Evolutionary conservation across 164 flowering plant genomes (phyloP), one percentile per base, ranked within the genome.

Genomic region (Kingdonia uniflora): DNA sequence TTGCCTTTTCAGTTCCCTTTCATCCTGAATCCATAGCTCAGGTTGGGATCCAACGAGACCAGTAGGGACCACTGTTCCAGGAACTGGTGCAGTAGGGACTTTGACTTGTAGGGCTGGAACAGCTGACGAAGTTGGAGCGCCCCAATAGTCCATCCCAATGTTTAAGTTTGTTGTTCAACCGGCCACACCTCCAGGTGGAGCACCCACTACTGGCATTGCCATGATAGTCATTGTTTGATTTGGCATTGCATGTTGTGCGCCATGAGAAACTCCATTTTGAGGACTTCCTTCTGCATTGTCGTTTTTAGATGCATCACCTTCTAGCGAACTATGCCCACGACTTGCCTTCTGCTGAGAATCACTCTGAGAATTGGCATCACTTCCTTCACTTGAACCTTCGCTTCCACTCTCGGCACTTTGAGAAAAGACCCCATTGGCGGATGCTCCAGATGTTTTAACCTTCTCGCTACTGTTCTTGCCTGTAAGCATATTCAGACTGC

Each of bases 101-200:
- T 81, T 81, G 53, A 87, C 96, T 49, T 61, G 80, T 39, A 87
- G 57, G 53, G 80, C 74, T 60, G 95, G 82, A 19, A 76, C 52
- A 45, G 77, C 20, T 6, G 90, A 49, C 55, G 87, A 24, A 56
- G 80, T 47, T 46, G 83, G 75, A 53, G 81, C 65, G 46, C 81
- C 84, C 98, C 96, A 91, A 59, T 91, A 91, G 53, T 91, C 98
- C 96, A 91, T 91, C 58, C 98, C 98, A 54, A 87, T 87, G 60
- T 91, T 85, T 60, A 87, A 78, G 69, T 85, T 91, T 47, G 96
- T 91, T 1, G 96, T 66, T 19, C 95, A 96, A 64, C 96, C 90
- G 52, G 90, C 68, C 55, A 76, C 74, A 62, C 76, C 72, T 41
- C 75, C 81, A 42, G 80, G 6, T 29, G 35, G 75, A 56, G 74